Percentiles rank a stretch among this genome's conserved stretches.
Conservation (phyloP, 257 asterid species). For the Anisodus acutangulus region DNA sequence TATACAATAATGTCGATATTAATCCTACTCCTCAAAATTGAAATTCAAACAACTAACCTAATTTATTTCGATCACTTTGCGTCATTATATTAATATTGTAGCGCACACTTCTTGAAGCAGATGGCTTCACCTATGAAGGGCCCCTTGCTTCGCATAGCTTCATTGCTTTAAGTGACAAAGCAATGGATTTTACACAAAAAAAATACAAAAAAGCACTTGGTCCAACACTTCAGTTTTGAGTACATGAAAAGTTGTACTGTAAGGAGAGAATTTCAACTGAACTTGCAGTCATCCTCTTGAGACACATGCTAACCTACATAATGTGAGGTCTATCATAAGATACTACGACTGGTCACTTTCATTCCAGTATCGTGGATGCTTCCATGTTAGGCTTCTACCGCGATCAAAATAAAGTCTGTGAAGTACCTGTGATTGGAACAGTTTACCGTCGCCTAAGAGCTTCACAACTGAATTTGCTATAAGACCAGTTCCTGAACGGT, state of each 20-base stretch:
- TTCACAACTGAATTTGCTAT: conserved; percentile 86
- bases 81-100: background rate
- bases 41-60: background rate
- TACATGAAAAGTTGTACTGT: background rate
- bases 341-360: conserved; percentile 73
- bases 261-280: background rate
- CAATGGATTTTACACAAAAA: background rate
- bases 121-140: background rate
- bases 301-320: background rate
- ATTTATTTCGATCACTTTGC: background rate
- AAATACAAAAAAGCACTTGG: background rate
- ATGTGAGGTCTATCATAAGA: conserved; percentile 63
- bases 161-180: background rate
- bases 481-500: conserved; percentile 63
- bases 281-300: background rate
- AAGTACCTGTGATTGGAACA: conserved; percentile 69
- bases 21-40: background rate
- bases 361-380: conserved; percentile 69
- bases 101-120: background rate
- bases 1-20: background rate
- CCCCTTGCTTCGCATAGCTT: background rate
- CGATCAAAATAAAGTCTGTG: conserved; percentile 77
- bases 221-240: conserved; percentile 8
- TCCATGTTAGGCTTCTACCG: conserved; percentile 63
- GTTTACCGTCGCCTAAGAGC: conserved; percentile 57